Evolutionary conservation across 2,329 filamentous ascomycete species (phyloP), one percentile per base, ranked within the genome.

Genomic region (Talaromyces sp.): DNA sequence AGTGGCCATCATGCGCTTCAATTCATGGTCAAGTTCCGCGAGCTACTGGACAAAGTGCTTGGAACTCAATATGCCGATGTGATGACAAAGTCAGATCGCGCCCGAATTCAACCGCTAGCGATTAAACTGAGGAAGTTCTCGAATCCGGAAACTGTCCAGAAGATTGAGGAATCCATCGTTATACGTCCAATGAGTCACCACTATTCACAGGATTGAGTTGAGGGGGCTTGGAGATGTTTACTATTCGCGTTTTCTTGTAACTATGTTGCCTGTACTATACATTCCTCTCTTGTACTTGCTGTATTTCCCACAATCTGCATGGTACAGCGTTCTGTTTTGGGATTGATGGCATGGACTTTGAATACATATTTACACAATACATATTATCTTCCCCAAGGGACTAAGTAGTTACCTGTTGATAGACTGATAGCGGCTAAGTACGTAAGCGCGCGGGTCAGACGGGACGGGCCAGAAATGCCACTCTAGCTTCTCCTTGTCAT

Each of bases 401-500:
- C 4, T 31, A 31, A 6, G 27, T 31, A 22, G 22, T 22, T 22
- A 31, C 27, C 27, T 31, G 27, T 31, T 31, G 27, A 31, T 31
- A 17, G 15, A 17, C 39, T 41, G 27, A 39, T 35, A 43, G 60
- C 60, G 60, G 45, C 22, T 62, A 62, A 49, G 27, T 45, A 33
- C 58, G 60, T 62, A 62, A 62, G 60, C 60, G 60, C 47, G 60
- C 35, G 60, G 60, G 33, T 54, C 27, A 27, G 27, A 60, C 22
- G 22, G 60, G 22, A 43, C 19, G 33, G 60, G 45, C 60, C 37
- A 62, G 60, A 62, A 54, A 62, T 76, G 74, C 75, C 76, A 78
- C 76, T 77, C 73, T 78, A 77, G 74, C 76, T 74, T 77, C 72
- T 77, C 74, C 68, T 67, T 66, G 68, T 35, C 22, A 8, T 41